Conservation (phyloP, 768 basidiomycete genomes). For the Hebeloma cylindrosporum region DNA sequence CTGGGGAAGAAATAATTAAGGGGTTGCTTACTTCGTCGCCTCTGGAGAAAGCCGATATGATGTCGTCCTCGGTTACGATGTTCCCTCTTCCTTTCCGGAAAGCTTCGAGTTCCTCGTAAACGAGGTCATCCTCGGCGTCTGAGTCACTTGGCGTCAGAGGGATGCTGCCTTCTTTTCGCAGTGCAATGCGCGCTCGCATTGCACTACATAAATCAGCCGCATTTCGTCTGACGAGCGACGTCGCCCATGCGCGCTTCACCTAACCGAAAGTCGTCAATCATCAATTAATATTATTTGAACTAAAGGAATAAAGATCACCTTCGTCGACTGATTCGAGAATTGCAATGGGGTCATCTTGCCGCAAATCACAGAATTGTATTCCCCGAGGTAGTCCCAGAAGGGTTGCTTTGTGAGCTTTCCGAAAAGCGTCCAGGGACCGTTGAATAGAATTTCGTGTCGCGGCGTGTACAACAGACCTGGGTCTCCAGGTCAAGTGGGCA, state of each 20-base stretch:
- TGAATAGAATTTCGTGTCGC: slow-evolving; percentile 19
- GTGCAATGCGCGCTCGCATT: slow-evolving; percentile 28
- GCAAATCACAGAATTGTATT: slow-evolving; percentile 21
- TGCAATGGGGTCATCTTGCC: slow-evolving; percentile 20
- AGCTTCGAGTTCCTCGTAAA: slow-evolving; percentile 11
- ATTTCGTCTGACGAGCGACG: neutral
- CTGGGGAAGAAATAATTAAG: neutral
- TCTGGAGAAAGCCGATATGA: slow-evolving; percentile 24
- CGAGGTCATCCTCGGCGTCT: slow-evolving; percentile 7
- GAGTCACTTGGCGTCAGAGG: slow-evolving; percentile 13
- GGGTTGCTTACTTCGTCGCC: slow-evolving; percentile 30
- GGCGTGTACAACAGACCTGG: slow-evolving; percentile 25
- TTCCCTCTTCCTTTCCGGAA: slow-evolving; percentile 9
- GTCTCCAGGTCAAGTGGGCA: slow-evolving; percentile 23
- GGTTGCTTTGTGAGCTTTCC: slow-evolving; percentile 11
- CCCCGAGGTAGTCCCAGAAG: slow-evolving; percentile 27
- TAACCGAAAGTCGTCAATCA: neutral
- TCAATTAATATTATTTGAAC: too few relatives aligned
- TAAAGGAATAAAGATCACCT: slow-evolving; percentile 4
- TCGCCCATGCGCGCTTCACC: neutral
- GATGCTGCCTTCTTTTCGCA: slow-evolving; percentile 18
- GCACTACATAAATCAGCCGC: slow-evolving; percentile 16
- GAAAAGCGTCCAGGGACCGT: slow-evolving; percentile 22
- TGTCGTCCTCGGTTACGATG: slow-evolving; percentile 4
- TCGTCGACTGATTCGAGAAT: slow-evolving; percentile 16